Evolutionary conservation across 345 rosid genomes (phyloP).

Genomic region (Populus ilicifolia): DNA sequence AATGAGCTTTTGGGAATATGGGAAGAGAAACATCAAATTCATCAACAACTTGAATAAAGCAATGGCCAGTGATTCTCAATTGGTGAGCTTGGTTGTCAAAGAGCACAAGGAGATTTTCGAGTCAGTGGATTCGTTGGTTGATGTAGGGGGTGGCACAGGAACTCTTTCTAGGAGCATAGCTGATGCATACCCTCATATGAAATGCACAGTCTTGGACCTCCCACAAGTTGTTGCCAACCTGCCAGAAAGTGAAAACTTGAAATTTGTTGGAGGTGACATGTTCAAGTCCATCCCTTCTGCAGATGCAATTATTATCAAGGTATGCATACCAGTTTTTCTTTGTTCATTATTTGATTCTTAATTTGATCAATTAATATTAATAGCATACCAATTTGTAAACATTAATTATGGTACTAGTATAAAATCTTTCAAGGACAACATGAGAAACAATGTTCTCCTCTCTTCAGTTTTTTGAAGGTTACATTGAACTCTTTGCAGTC

Average conservation of each 20-base stretch:
- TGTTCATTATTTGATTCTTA: neutral
- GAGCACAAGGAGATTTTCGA: slow-evolving; percentile 37
- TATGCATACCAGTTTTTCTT: neutral
- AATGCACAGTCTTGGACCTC: slow-evolving; percentile 44
- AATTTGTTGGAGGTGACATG: slow-evolving; percentile 47
- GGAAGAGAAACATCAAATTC: slow-evolving; percentile 21
- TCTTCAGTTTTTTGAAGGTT: neutral
- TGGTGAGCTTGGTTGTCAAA: slow-evolving; percentile 29
- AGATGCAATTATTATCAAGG: slow-evolving; percentile 43
- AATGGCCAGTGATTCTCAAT: slow-evolving; percentile 44
- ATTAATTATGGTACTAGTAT: neutral
- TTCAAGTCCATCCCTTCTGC: slow-evolving; percentile 40
- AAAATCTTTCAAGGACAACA: neutral
- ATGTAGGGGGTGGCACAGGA: slow-evolving; percentile 53
- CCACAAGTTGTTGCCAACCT: slow-evolving; percentile 38
- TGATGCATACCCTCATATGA: slow-evolving; percentile 26
- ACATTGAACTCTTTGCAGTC: slow-evolving; percentile 2
- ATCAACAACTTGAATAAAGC: slow-evolving; percentile 22
- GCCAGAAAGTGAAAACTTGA: slow-evolving; percentile 22
- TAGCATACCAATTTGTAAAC: neutral
- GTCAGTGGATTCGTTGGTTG: slow-evolving; percentile 37
- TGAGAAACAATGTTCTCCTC: neutral
- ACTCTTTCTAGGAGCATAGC: slow-evolving; percentile 32
- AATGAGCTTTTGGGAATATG: slow-evolving; percentile 24
- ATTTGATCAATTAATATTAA: neutral